These are phyloP conservation scores for Colletotrichum ledebouriae DNA, from an alignment of 2,329 filamentous ascomycete genomes.

Conservation along the genomic window DNA sequence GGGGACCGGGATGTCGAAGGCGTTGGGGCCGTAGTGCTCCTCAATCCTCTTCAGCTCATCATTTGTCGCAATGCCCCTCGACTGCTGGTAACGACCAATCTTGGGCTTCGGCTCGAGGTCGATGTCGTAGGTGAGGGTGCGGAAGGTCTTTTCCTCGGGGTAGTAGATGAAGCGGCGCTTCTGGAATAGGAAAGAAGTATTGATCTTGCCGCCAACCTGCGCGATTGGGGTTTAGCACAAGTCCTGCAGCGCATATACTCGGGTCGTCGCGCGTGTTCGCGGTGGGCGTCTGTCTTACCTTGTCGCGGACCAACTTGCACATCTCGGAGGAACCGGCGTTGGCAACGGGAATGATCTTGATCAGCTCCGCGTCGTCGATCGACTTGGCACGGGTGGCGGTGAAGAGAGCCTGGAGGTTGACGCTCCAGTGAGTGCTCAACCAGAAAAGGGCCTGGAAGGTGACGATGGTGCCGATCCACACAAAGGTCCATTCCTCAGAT, in stretches of 20 bases:
- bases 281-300: slow-evolving; percentile 46
- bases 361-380: slow-evolving; percentile 82
- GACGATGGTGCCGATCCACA: slow-evolving; percentile 90
- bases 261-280: no score
- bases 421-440: slow-evolving; percentile 98
- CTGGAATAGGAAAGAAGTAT: slow-evolving; percentile 93
- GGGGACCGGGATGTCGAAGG: slow-evolving; percentile 97
- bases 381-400: slow-evolving; percentile 79
- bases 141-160: slow-evolving; percentile 78
- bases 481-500: slow-evolving; percentile 97
- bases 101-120: slow-evolving; percentile 87
- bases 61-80: slow-evolving; percentile 78
- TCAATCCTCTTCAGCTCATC: slow-evolving; percentile 84
- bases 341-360: slow-evolving; percentile 91
- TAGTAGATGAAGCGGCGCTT: slow-evolving; percentile 96
- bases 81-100: slow-evolving; percentile 83
- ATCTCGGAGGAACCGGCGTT: slow-evolving; percentile 94
- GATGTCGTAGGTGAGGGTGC: slow-evolving; percentile 84
- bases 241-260: no score
- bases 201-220: slow-evolving; percentile 79
- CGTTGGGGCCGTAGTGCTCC: slow-evolving; percentile 95
- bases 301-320: slow-evolving; percentile 83
- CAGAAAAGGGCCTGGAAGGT: slow-evolving; percentile 90
- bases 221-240: slow-evolving; percentile 9
- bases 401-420: slow-evolving; percentile 85